Evolutionary conservation across 345 rosid genomes (phyloP).

Genomic region (Ceriops tagal): DNA sequence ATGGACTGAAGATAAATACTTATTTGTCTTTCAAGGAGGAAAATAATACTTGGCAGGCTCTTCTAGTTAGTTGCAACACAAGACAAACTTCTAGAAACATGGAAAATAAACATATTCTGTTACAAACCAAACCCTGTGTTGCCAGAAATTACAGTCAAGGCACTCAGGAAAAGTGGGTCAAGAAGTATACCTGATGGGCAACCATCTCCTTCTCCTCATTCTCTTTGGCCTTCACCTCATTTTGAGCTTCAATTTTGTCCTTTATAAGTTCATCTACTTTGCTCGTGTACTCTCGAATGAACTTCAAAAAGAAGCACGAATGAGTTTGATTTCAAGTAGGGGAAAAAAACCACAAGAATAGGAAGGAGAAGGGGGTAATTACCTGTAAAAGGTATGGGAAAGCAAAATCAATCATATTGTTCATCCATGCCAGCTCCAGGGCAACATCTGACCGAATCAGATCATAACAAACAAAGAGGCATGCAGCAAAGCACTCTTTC

Average conservation of each 20-base stretch:
- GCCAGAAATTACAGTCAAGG: neutral
- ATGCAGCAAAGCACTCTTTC: slow-evolving; percentile 86
- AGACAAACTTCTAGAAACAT: no score
- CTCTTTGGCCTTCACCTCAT: slow-evolving; percentile 61
- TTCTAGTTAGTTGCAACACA: no score
- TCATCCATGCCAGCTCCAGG: slow-evolving; percentile 85
- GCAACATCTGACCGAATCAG: slow-evolving; percentile 73
- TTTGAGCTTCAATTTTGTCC: slow-evolving; percentile 63
- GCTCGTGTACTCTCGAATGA: slow-evolving; percentile 66
- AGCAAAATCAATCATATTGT: slow-evolving; percentile 83
- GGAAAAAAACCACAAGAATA: neutral
- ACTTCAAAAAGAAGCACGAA: slow-evolving; percentile 30
- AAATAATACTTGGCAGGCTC: no score
- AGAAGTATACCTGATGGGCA: slow-evolving; percentile 64
- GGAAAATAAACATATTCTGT: no score
- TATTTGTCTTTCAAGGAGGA: no score
- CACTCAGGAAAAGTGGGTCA: neutral
- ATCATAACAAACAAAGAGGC: slow-evolving; percentile 91
- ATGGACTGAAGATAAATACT: no score
- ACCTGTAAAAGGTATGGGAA: slow-evolving; percentile 56
- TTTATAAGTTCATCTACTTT: slow-evolving; percentile 77
- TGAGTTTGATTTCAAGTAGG: neutral
- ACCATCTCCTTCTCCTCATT: slow-evolving; percentile 68
- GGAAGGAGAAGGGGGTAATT: neutral
- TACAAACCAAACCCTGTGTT: no score